These are phyloP conservation scores for Amaranthus palmeri DNA, from an alignment of 148 eudicot genomes.

Conservation along the genomic window DNA sequence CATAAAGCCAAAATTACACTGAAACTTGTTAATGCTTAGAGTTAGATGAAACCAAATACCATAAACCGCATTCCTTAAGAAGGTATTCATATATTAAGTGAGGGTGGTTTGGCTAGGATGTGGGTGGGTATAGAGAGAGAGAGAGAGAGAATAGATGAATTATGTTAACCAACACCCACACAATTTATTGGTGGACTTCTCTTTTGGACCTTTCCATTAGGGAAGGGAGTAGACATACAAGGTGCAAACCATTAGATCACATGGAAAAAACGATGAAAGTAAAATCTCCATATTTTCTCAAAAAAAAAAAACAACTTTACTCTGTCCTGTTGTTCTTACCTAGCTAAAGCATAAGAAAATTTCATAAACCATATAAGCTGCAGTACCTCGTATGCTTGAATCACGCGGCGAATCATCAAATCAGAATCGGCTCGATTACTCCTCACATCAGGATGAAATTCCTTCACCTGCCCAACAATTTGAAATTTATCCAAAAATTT, in stretches of 20 bases:
- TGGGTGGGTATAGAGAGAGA: no score
- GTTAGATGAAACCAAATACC: background rate
- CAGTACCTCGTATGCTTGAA: constrained; percentile 84
- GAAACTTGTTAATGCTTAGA: background rate
- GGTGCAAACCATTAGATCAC: constrained; percentile 2
- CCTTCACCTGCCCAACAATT: constrained; percentile 57
- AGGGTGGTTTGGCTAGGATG: no score
- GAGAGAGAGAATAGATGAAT: no score
- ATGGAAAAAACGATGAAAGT: background rate
- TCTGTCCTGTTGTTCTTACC: background rate
- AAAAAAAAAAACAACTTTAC: background rate
- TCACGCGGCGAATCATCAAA: constrained; percentile 72
- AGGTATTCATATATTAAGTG: no score
- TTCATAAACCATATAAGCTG: background rate
- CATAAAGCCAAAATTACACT: background rate
- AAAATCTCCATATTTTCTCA: no score
- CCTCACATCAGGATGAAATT: constrained; percentile 91
- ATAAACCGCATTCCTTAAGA: background rate
- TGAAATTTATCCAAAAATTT: background rate
- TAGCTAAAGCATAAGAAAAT: background rate
- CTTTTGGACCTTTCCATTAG: no score
- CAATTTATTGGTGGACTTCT: no score
- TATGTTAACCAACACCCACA: no score
- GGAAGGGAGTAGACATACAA: background rate
- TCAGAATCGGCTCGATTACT: constrained; percentile 50